phyloP scores from a whole-genome alignment of 306 rosid genomes.

The Prinsepia uniflora region DNA sequence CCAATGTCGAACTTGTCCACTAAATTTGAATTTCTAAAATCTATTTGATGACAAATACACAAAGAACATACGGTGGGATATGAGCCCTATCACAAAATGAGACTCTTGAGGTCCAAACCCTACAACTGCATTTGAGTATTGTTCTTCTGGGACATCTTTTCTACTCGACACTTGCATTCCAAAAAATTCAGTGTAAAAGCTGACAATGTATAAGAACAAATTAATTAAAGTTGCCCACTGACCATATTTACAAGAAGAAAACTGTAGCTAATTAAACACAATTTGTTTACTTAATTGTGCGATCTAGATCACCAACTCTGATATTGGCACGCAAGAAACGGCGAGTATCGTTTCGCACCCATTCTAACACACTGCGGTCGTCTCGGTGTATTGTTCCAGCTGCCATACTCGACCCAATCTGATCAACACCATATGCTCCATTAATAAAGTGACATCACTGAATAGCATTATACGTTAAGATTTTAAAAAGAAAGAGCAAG shows the following conservation, averaged over 20 bases:
- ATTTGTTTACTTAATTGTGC: conserved; percentile 52
- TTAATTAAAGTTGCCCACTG: not conserved
- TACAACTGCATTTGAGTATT: conserved; percentile 54
- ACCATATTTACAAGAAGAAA: not conserved
- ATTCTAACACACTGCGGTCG: conserved; percentile 33
- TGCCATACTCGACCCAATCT: not conserved
- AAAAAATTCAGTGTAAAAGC: conserved; percentile 54
- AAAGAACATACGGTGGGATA: conserved; percentile 37
- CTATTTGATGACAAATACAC: not conserved
- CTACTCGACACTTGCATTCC: conserved; percentile 61
- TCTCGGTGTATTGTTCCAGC: not conserved
- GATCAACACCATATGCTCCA: not conserved
- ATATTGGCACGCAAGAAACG: conserved; percentile 58
- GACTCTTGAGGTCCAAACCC: conserved; percentile 60
- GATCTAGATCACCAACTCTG: conserved; percentile 68
- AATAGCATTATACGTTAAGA: not conserved
- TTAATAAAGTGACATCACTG: too few species aligned
- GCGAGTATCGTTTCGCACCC: conserved; percentile 55
- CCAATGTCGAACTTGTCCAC: too few species aligned
- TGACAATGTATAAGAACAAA: conserved; percentile 3
- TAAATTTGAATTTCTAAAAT: too few species aligned
- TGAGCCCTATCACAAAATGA: conserved; percentile 58
- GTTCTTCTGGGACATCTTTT: conserved; percentile 54
- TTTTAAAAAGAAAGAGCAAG: not conserved
- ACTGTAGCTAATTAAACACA: not conserved